Evolutionary conservation across 1,139 yeast species (phyloP).

Genomic region (Kodamaea arcana): DNA sequence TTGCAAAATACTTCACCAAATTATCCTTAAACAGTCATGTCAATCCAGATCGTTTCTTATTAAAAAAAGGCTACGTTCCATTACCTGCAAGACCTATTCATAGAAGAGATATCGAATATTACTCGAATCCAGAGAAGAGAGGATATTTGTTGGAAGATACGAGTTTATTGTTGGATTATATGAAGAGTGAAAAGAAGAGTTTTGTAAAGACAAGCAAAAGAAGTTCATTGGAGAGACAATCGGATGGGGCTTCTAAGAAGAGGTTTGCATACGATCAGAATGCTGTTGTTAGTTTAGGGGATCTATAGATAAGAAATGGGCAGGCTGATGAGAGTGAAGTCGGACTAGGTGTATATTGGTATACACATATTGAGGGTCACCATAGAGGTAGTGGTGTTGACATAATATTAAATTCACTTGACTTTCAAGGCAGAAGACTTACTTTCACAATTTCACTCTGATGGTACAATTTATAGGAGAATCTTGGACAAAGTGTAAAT

Average conservation of each 20-base stretch:
- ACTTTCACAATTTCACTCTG: no score
- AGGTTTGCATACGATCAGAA: constrained; percentile 12
- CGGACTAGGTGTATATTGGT: no score
- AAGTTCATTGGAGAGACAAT: constrained; percentile 26
- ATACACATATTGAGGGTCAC: no score
- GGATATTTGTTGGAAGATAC: constrained; percentile 62
- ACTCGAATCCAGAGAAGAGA: constrained; percentile 65
- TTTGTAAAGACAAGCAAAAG: constrained; percentile 19
- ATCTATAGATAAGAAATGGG: not conserved
- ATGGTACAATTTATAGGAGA: no score
- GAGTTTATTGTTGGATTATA: constrained; percentile 36
- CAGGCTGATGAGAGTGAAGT: no score
- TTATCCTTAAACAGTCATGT: constrained; percentile 72
- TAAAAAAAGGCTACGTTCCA: constrained; percentile 75
- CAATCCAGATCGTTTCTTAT: constrained; percentile 65
- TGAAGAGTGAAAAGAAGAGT: constrained; percentile 15
- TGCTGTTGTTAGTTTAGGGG: constrained; percentile 5
- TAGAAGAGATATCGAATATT: constrained; percentile 75
- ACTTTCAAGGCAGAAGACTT: no score
- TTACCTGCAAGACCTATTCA: constrained; percentile 82
- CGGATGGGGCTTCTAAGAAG: constrained; percentile 30
- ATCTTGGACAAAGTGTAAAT: no score
- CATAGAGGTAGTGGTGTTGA: no score
- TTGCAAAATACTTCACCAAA: constrained; percentile 66
- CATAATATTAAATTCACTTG: no score